phyloP scores from a whole-genome alignment of 352 stramenopile genomes.

The Phytopythium cucurbitacearum region DNA sequence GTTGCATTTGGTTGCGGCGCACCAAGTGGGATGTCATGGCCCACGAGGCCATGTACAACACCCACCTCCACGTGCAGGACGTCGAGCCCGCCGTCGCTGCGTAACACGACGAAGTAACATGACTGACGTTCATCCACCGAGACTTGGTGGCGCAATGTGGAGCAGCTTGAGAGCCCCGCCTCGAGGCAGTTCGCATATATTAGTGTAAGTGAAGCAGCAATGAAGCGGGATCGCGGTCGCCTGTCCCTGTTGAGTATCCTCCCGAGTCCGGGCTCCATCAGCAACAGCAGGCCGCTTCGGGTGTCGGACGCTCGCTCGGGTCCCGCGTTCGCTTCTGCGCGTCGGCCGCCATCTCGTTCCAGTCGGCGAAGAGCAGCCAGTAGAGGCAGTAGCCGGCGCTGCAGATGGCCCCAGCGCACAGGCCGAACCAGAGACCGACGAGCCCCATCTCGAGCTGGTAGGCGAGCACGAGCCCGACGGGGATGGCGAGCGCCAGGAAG shows the following conservation, averaged over 20 bases:
- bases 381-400: conserved; percentile 67
- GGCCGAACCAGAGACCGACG: conserved; percentile 77
- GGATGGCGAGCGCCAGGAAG: conserved; percentile 82
- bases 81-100: too few relatives aligned
- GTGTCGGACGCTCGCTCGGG: conserved; percentile 1
- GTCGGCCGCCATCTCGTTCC: conserved; percentile 57
- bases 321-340: conserved; percentile 53
- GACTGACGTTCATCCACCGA: too few relatives aligned
- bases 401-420: conserved; percentile 57
- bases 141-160: too few relatives aligned
- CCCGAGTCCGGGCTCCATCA: too few relatives aligned
- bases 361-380: conserved; percentile 72
- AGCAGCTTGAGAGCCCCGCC: too few relatives aligned
- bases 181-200: too few relatives aligned
- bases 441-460: conserved; percentile 60
- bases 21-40: conserved; percentile 31
- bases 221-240: too few relatives aligned
- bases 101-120: too few relatives aligned
- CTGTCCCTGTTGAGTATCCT: too few relatives aligned
- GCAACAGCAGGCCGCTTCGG: too few relatives aligned
- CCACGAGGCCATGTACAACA: conserved; percentile 21
- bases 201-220: too few relatives aligned
- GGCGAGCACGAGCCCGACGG: conserved; percentile 66
- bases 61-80: conserved; percentile 12
- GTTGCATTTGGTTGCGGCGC: conserved; percentile 17